Evolutionary conservation across 2,329 filamentous ascomycete species (phyloP), one percentile per base, ranked within the genome.

Genomic region (Scopulariopsis brevicaulis): DNA sequence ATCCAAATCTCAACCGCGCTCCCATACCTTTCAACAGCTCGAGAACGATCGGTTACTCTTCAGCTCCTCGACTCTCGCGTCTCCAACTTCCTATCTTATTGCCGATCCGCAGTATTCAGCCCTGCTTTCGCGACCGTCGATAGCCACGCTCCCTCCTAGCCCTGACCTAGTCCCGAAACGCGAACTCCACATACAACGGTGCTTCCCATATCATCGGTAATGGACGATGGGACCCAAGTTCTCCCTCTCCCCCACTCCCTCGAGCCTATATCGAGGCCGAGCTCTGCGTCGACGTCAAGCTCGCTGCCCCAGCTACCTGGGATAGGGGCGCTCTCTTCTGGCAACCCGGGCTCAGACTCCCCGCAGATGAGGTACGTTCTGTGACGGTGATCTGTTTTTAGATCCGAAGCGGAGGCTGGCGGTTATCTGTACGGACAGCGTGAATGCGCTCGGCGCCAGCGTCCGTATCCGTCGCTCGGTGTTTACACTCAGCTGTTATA

Each of bases 191-290:
- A 53, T 25, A 32, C 25, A 53, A 59, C 7, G 28, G 25, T 25
- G 43, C 55, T 53, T 53, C 53, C 43, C 34, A n/a, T 46, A 35
- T 22, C n/a, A 24, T 43, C 63, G 54, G 66, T 68, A 64, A 79
- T 80, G 75, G 78, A 80, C 64, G 77, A 80, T 62, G 71, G 70
- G 59, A 62, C 69, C 35, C 72, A 74, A 57, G 63, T 71, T 54
- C 65, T 75, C 52, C 66, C 73, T 52, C 65, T 71, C 66, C 73
- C 48, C 66, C 71, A 43, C 69, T 72, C 40, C 67, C 69, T 74
- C 50, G 79, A 82, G 61, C 70, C 75, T 20, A 74, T 78, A 59
- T 78, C 79, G 34, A 72, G 75, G 62, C 76, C 76, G 24, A 75
- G 72, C 63, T 78, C 78, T 35, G 74, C 75, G 2, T 77, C 79